Conservation (phyloP, 768 basidiomycete species). For the Rhodotorula taiwanensis region DNA sequence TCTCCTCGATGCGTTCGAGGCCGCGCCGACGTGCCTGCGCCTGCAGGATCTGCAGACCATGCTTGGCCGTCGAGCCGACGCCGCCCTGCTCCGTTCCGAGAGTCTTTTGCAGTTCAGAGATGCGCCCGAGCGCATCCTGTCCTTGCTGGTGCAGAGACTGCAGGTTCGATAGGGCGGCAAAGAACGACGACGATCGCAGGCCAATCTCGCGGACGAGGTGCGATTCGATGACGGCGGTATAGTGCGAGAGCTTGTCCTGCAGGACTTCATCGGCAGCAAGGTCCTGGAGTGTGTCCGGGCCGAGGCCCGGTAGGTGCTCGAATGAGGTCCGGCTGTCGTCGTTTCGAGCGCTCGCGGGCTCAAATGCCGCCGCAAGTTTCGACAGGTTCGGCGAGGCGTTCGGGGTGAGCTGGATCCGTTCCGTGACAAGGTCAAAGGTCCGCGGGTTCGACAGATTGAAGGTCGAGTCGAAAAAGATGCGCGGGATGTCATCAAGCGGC, state of each 20-base stretch:
- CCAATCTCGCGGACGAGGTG: constrained; percentile 91
- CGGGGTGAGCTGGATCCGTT: constrained; percentile 46
- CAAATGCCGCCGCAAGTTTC: neutral
- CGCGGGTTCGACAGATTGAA: constrained; percentile 77
- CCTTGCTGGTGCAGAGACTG: constrained; percentile 88
- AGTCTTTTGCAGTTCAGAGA: constrained; percentile 62
- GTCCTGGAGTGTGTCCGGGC: constrained; percentile 20
- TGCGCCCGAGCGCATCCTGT: constrained; percentile 67
- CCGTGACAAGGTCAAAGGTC: constrained; percentile 70
- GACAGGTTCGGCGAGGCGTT: constrained; percentile 9
- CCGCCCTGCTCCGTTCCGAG: constrained; percentile 52
- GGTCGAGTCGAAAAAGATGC: constrained; percentile 65
- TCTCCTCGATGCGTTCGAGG: constrained; percentile 50
- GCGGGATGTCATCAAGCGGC: constrained; percentile 66
- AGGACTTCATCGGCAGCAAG: constrained; percentile 54
- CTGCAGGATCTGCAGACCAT: constrained; percentile 68
- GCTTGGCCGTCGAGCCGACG: constrained; percentile 53
- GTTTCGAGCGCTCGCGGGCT: neutral
- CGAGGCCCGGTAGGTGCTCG: constrained; percentile 17
- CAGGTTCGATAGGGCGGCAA: constrained; percentile 87
- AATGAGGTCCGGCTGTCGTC: neutral
- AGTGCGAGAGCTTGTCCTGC: constrained; percentile 81
- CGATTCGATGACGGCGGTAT: constrained; percentile 87
- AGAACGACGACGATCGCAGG: constrained; percentile 84
- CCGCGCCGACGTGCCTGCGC: constrained; percentile 52